phyloP scores from a whole-genome alignment of 2,329 filamentous ascomycete genomes.

The Cladosporium sp. region DNA sequence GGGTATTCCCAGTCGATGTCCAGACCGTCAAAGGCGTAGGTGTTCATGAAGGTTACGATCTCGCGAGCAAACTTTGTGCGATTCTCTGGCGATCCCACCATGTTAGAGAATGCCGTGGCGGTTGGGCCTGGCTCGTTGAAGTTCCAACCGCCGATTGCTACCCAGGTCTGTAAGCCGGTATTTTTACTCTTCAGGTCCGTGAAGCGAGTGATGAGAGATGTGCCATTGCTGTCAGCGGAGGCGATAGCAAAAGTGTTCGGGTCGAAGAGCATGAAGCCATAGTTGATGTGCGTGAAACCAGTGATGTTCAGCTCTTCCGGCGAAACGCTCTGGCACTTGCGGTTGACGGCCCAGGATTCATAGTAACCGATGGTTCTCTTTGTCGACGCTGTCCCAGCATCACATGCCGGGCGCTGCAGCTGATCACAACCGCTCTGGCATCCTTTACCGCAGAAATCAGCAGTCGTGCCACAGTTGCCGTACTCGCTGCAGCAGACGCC shows the following conservation, averaged over 20 bases:
- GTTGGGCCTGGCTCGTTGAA: slow-evolving; percentile 17
- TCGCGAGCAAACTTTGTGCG: slow-evolving; percentile 13
- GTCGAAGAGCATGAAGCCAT: slow-evolving; percentile 33
- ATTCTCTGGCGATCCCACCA: slow-evolving; percentile 9
- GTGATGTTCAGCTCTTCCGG: slow-evolving; percentile 6
- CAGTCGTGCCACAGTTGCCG: slow-evolving; percentile 17
- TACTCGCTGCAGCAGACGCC: slow-evolving; percentile 20
- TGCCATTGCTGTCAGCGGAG: slow-evolving; percentile 24
- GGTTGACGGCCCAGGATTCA: slow-evolving; percentile 17
- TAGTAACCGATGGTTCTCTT: slow-evolving; percentile 18
- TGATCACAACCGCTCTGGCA: slow-evolving; percentile 12
- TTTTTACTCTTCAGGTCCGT: slow-evolving; percentile 10
- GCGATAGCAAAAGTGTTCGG: slow-evolving; percentile 29
- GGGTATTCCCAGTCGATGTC: slow-evolving; percentile 23
- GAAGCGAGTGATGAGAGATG: slow-evolving; percentile 15
- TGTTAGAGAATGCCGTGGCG: slow-evolving; percentile 8
- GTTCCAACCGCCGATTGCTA: slow-evolving; percentile 16
- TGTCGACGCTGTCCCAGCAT: background rate
- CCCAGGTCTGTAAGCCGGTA: slow-evolving; percentile 11
- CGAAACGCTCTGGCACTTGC: slow-evolving; percentile 12
- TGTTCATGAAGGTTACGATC: slow-evolving; percentile 17
- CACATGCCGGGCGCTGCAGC: background rate
- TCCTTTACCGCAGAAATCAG: slow-evolving; percentile 16
- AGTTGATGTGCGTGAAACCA: slow-evolving; percentile 17
- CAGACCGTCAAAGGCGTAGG: slow-evolving; percentile 20